phyloP scores from a whole-genome alignment of 1,284 basidiomycete genomes.

The Grifola frondosa region DNA sequence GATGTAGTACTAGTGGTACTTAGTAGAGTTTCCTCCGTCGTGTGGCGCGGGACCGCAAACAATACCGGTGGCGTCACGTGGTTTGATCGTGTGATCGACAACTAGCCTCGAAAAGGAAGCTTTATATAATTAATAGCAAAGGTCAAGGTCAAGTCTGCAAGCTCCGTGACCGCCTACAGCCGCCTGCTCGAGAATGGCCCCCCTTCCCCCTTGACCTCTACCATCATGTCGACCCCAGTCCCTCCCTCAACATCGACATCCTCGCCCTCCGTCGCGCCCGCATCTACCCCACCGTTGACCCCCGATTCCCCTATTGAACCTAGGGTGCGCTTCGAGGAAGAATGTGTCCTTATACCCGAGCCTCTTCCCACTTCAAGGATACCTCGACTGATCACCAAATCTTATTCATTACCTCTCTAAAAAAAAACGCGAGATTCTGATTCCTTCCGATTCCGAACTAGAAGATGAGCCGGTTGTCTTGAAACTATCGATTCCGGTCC shows the following conservation, averaged over 20 bases:
- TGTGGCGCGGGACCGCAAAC: conserved; percentile 4
- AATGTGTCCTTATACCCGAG: conserved; percentile 68
- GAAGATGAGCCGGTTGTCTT: conserved; percentile 50
- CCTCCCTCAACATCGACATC: conserved; percentile 14
- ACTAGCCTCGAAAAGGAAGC: too few species aligned
- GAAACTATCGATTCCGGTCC: conserved; percentile 61
- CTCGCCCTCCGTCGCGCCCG: conserved; percentile 12
- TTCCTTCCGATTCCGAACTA: conserved; percentile 29
- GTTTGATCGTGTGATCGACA: conserved; percentile 16
- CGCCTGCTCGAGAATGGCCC: too few species aligned
- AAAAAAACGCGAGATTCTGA: conserved; percentile 34
- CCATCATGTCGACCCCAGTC: conserved; percentile 13
- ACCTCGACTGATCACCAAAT: conserved; percentile 53
- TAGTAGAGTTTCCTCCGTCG: too few species aligned
- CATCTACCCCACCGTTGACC: not conserved
- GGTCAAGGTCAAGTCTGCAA: too few species aligned
- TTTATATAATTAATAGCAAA: too few species aligned
- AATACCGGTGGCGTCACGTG: conserved; percentile 15
- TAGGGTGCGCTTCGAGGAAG: conserved; percentile 57
- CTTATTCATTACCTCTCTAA: conserved; percentile 64
- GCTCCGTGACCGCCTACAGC: too few species aligned
- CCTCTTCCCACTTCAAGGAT: conserved; percentile 37
- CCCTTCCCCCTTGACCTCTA: conserved; percentile 2
- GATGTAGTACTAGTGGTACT: too few species aligned
- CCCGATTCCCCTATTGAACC: conserved; percentile 11